Evolutionary conservation across 352 stramenopile genomes (phyloP).

Genomic region (Peronosclerospora sorghi): DNA sequence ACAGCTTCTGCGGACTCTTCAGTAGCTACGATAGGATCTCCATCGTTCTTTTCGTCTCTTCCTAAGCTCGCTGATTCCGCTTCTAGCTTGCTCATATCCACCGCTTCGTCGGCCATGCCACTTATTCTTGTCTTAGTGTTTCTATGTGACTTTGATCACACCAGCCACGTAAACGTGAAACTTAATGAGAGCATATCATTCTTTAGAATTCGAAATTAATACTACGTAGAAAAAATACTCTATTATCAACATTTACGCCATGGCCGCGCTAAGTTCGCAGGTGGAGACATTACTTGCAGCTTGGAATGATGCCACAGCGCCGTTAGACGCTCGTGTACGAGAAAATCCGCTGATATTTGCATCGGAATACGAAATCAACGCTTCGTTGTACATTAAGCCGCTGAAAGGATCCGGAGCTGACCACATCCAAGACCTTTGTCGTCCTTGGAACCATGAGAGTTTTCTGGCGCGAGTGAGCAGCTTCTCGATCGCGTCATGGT

Average conservation of each 20-base stretch:
- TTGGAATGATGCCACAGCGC: conserved; percentile 27
- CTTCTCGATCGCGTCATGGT: conserved; percentile 49
- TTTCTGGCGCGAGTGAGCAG: conserved; percentile 42
- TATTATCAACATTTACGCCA: not conserved
- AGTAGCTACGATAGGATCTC: conserved; percentile 1
- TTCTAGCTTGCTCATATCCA: conserved; percentile 44
- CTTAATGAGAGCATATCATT: not conserved
- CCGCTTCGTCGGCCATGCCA: conserved; percentile 26
- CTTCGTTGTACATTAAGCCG: not conserved
- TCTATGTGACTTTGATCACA: conserved; percentile 1
- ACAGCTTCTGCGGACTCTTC: conserved; percentile 27
- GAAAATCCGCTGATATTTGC: conserved; percentile 17
- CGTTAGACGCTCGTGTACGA: conserved; percentile 15
- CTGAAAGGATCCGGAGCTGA: not conserved
- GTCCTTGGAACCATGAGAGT: conserved; percentile 34
- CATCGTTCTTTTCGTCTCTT: conserved; percentile 8
- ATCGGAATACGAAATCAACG: not conserved
- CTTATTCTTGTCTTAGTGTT: conserved; percentile 12
- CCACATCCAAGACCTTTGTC: conserved; percentile 7
- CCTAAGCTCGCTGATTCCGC: conserved; percentile 32
- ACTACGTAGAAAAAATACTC: too few species aligned
- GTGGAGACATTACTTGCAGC: conserved; percentile 17
- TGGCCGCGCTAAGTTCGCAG: conserved; percentile 3
- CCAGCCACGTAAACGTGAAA: not conserved
- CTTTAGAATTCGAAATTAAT: too few species aligned